Evolutionary conservation across 306 rosid genomes (phyloP), one percentile per base, ranked within the genome.

Genomic region (Cucurbita maxima): DNA sequence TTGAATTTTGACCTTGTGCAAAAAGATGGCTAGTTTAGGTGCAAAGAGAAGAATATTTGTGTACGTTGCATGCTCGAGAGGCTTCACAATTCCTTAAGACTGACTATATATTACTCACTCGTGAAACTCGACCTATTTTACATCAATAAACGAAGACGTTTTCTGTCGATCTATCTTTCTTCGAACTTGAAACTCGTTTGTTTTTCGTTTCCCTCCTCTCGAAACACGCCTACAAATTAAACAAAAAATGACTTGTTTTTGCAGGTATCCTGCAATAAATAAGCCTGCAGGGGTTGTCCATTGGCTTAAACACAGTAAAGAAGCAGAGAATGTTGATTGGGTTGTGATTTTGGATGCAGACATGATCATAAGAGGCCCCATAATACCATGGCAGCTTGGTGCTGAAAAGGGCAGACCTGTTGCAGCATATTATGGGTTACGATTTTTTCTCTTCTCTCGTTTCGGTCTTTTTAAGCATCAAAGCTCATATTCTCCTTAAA

Each of bases 231-330:
- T 37, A 52, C 36, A 36, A 22, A 18, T 62, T 7, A 19, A 11
- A 20, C 41, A 19, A 22, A 34, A 11, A 25, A 0, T 43, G 43
- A 34, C 76, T 75, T 72, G 72, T 79, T 79, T 30, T 76, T 81
- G 84, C 81, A 94, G 99, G 99, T 94, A 94, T 83, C 97, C 99
- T 80, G 99, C 99, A 11, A 94, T 94, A 80, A 94, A 94, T 83
- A 94, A 94, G 77, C 99, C 99, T 43, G 99, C 99, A 50, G 99
- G 97, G 77, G 96, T 94, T 53, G 82, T 89, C 51, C 96, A 94
- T 79, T 94, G 99, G 99, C 97, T 94, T 69, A 85, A 94, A 78
- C 84, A 89, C 73, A 89, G 95, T 68, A 80, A 86, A 82, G 99
- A 94, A n/a, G 99, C 99, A 55, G 70, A 89, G 76, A 87, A 89